Base-by-base conservation (phyloP, 495 filamentous ascomycete genomes). In the Penicillium psychrofluorescens region DNA sequence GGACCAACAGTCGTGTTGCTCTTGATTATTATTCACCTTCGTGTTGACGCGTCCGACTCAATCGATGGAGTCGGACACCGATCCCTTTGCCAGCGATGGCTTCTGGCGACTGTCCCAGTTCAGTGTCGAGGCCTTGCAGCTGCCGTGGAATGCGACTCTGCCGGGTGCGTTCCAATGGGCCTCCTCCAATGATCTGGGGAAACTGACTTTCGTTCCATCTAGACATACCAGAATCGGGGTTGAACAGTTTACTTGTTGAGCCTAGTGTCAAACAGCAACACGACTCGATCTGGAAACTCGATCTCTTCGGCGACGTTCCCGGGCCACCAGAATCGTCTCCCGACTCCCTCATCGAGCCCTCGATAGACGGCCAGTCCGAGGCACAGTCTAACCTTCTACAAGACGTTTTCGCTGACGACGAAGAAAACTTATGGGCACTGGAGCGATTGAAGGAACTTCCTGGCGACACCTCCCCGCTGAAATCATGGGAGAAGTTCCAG, bases 401-500 rank as follows among this genome's bases (percentile, higher is more conserved):
- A 35, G 54, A 60, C 22, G 51, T 22, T 29, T 33, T n/a, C 53
- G 13, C 22, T 22, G 46, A 49, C 4, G 34, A 63, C 52, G 37
- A 53, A 46, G 60, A 76, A 1, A 75, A 84, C 38, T 53, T 83
- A 16, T 90, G 85, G 84, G 72, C 39, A 10, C 59, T 41, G 49
- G 62, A 59, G 15, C 36, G 35, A 16, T 40, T 60, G 11, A 44
- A 52, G 13, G 39, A 54, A 10, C 38, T 37, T 0, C 11, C 46
- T 4, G 42, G 29, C 11, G 34, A 38, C 33, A 16, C 60, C 22
- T 58, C 67, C 27, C 67, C 72, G 37, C 76, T 75, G 48, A 80
- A 68, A 50, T 86, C 79, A 15, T 95, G 89, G 90, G 86, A 94
- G 44, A 72, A 53, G 2, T 90, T 86, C 56, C 64, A 75, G 8